These are phyloP conservation scores for Calonectria montana DNA, from an alignment of 2,329 filamentous ascomycete genomes.

Conservation along the genomic window DNA sequence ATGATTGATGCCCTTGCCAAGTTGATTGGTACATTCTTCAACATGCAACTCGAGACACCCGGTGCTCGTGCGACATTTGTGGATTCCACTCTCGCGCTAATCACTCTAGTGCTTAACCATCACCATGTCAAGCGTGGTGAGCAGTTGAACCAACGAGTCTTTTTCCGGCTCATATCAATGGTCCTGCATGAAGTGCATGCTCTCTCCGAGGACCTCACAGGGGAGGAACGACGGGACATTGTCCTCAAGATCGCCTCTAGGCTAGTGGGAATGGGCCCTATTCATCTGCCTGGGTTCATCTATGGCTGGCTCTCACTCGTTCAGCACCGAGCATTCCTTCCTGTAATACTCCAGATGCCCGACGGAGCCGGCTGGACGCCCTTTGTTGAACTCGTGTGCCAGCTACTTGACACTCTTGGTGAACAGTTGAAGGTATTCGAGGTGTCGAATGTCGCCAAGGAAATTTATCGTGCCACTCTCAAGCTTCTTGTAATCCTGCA, in stretches of 20 bases:
- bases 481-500: conserved; percentile 88
- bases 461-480: conserved; percentile 85
- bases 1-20: conserved; percentile 85
- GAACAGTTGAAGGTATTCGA: conserved; percentile 82
- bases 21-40: conserved; percentile 80
- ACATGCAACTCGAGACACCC: conserved; percentile 74
- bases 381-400: conserved; percentile 79
- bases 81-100: conserved; percentile 81
- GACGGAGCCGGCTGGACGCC: conserved; percentile 79
- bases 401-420: conserved; percentile 78
- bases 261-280: conserved; percentile 80
- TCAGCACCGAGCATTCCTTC: conserved; percentile 87
- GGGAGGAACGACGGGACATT: conserved; percentile 75
- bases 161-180: conserved; percentile 88
- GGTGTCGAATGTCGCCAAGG: conserved; percentile 77
- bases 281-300: conserved; percentile 82
- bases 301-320: conserved; percentile 88
- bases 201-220: conserved; percentile 67
- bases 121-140: conserved; percentile 86
- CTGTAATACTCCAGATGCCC: conserved; percentile 76
- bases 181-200: conserved; percentile 80
- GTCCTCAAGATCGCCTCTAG: conserved; percentile 77
- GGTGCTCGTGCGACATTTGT: conserved; percentile 77
- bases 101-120: conserved; percentile 84
- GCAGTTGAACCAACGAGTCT: conserved; percentile 86